Evolutionary conservation across 169 alveolate genomes (phyloP), one percentile per base, ranked within the genome.

Genomic region (Eimeria necatrix): DNA sequence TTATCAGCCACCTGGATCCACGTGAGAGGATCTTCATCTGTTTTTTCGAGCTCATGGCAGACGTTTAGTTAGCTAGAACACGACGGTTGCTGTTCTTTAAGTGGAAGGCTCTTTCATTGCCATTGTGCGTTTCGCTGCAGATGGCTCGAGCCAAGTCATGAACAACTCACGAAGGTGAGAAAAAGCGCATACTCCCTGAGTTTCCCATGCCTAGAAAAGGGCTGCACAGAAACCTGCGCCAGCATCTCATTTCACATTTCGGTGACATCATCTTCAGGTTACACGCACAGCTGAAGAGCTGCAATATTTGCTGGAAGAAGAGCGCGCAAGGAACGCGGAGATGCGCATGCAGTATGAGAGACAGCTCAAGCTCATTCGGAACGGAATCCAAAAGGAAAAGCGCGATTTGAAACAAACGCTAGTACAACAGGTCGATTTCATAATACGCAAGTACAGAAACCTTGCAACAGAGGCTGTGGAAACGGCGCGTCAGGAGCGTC

Each of bases 391-490:
- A 49, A 73, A 90, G 53, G 94, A 90, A 46, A 90, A 90, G 22
- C 81, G 64, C 26, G 90, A 90, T 3, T 26, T 74, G 20, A 90
- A 90, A 41, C 86, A 76, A 14, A 41, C 64, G 4, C 80, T 90
- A 4, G 81, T 90, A 20, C 85, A 53, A 18, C 94, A 90, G 49
- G 94, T 90, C 5, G 94, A 90, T 64, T 74, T 90, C 83, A 80
- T 90, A 12, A 64, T 90, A 46, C 71, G 94, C 22, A 90, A 90
- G 60, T 90, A 90, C 70, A 80, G 94, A 46, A 48, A 74, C 64
- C 89, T 90, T 20, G 94, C 94, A 6, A 51, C 90, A 6, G 94
- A 90, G 53, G 94, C 94, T 7, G 94, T 90, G 12, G 94, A 73
- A n/a, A 24, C 86, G 24, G 94, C 94, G 18, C 73, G 86, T 12